Percentiles rank a stretch among this genome's conserved stretches.
phyloP scores from a whole-genome alignment of 495 filamentous ascomycete genomes.

The Jackrogersella minutella region DNA sequence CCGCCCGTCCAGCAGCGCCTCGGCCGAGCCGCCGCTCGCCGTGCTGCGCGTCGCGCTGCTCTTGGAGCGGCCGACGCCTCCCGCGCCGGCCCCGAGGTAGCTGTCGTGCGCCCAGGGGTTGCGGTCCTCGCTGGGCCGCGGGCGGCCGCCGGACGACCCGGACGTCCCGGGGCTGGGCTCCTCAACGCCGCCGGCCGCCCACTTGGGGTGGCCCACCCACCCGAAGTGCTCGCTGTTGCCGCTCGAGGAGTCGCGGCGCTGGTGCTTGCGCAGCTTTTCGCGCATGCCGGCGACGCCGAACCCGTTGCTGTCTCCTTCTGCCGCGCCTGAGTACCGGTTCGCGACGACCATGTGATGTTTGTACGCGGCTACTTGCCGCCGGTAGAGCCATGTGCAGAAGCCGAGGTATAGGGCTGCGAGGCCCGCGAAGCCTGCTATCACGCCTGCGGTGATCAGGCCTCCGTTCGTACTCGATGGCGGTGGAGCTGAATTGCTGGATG shows the following conservation, averaged over 20 bases:
- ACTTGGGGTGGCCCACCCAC: slow-evolving; percentile 46
- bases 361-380: slow-evolving; percentile 68
- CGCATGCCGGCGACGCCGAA: slow-evolving; percentile 19
- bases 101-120: slow-evolving; percentile 25
- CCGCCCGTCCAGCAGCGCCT: slow-evolving; percentile 66
- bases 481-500: slow-evolving; percentile 9
- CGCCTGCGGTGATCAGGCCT: slow-evolving; percentile 69
- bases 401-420: slow-evolving; percentile 69
- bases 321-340: slow-evolving; percentile 48
- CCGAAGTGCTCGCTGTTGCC: slow-evolving; percentile 44
- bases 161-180: slow-evolving; percentile 40
- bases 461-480: slow-evolving; percentile 52
- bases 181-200: slow-evolving; percentile 30
- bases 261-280: slow-evolving; percentile 40
- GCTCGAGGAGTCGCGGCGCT: slow-evolving; percentile 34
- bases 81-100: slow-evolving; percentile 4
- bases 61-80: slow-evolving; percentile 35
- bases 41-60: slow-evolving; percentile 49
- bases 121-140: slow-evolving; percentile 33
- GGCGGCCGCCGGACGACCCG: slow-evolving; percentile 18
- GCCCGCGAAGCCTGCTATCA: slow-evolving; percentile 67
- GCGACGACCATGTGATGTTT: slow-evolving; percentile 68
- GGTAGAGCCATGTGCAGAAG: slow-evolving; percentile 76
- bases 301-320: slow-evolving; percentile 1
- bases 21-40: slow-evolving; percentile 50